Evolutionary conservation across 768 basidiomycete genomes (phyloP).

Genomic region (Jaapia argillacea): DNA sequence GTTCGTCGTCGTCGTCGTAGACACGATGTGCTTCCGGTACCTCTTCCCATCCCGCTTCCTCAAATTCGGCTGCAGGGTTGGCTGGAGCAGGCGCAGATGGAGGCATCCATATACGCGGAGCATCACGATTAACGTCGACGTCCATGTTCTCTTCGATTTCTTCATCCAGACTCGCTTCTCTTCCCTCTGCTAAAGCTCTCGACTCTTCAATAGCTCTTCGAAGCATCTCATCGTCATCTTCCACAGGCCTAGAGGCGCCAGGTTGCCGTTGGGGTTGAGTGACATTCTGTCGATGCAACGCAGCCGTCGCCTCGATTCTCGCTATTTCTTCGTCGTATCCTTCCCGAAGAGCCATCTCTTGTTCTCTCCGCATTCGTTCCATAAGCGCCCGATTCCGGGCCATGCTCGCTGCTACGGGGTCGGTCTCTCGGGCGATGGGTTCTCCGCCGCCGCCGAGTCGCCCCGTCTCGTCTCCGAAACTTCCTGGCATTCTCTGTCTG

Average conservation of each 20-base stretch:
- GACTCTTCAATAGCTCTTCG: conserved; percentile 54
- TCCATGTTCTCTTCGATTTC: conserved; percentile 15
- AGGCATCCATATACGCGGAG: not conserved
- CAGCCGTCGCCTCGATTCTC: conserved; percentile 11
- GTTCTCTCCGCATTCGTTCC: conserved; percentile 53
- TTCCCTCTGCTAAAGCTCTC: conserved; percentile 31
- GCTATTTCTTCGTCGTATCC: conserved; percentile 35
- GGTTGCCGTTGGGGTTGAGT: conserved; percentile 1
- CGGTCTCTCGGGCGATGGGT: conserved; percentile 9
- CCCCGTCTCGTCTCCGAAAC: conserved; percentile 11
- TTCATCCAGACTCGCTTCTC: conserved; percentile 11
- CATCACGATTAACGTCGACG: conserved; percentile 8
- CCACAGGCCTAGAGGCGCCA: conserved; percentile 8
- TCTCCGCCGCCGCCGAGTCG: conserved; percentile 7
- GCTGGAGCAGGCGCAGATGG: not conserved
- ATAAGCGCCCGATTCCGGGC: conserved; percentile 51
- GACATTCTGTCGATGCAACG: conserved; percentile 1
- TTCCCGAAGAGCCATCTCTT: conserved; percentile 57
- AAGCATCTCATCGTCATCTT: conserved; percentile 50
- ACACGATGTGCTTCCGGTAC: conserved; percentile 29
- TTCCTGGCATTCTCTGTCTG: conserved; percentile 4
- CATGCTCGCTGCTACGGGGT: conserved; percentile 50
- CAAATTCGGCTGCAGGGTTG: conserved; percentile 1
- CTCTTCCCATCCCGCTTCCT: conserved; percentile 7
- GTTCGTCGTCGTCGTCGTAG: conserved; percentile 82